Evolutionary conservation across 1,284 basidiomycete species (phyloP), one percentile per base, ranked within the genome.

Genomic region (Earliella scabrosa): DNA sequence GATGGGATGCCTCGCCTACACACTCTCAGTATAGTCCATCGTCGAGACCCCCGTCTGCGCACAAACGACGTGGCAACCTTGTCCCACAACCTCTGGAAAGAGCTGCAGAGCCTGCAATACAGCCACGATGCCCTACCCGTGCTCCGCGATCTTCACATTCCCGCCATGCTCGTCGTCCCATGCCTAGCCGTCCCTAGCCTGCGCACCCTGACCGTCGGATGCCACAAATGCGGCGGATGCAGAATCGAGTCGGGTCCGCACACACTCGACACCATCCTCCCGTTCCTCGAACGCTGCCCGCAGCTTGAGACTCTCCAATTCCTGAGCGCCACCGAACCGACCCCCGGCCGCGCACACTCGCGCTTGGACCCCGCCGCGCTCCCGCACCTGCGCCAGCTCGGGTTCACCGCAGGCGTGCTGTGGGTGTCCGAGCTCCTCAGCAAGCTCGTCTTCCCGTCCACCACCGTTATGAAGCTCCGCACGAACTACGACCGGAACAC

Each of bases 401-500:
- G 11, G 26, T 34, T 56, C 38, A 34, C 39, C 14, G 38, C 20
- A 10, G 8, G 6, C 20, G 20, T 26, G 2, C 21, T 24, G n/a
- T 43, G 44, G 31, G 26, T 41, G 4, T 56, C 54, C 24, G 54
- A 51, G 34, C 29, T 56, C 23, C 44, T 56, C 18, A 4, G 13
- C 16, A 32, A 38, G 16, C 38, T 56, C 38, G 14, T 32, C n/a
- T 18, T 51, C 10, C 49, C 38, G 21, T 27, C 24, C 20, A 50
- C 18, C 11, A 31, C 43, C 4, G 1, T n/a, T 4, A 21, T 41
- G 43, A 27, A 46, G 31, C 11, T 48, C 32, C 21, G 14, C 14
- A 27, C 23, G 13, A 14, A 26, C 21, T 20, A 26, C n/a, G 21
- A n/a, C 23, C 14, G 16, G 20, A 46, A 18, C 27, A 6, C 5